A percentile compares a stretch with the other conserved stretches of the same genome.
Evolutionary conservation across 768 basidiomycete genomes (phyloP).

Genomic region (Albatrellus ellisii): DNA sequence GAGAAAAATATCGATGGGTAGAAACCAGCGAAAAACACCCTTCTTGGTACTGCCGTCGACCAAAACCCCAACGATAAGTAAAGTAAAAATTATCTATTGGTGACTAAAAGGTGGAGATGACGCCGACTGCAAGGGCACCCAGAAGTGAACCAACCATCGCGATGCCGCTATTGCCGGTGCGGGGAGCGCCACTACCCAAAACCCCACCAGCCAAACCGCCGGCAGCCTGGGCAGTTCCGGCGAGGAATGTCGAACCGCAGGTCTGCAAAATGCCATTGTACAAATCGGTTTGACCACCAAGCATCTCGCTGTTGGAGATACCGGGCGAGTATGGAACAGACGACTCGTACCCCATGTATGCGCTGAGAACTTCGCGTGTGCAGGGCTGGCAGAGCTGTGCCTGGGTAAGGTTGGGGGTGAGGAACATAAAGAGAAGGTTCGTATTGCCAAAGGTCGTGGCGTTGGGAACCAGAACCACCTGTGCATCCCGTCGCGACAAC

Average conservation of each 20-base stretch:
- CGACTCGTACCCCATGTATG: slow-evolving; percentile 71
- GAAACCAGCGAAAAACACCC: no score
- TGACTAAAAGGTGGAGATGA: no score
- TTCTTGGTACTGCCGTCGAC: no score
- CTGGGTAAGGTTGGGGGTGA: slow-evolving; percentile 35
- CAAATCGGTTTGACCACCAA: slow-evolving; percentile 50
- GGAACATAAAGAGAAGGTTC: slow-evolving; percentile 77
- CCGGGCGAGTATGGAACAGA: slow-evolving; percentile 66
- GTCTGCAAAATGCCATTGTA: slow-evolving; percentile 46
- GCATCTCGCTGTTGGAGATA: slow-evolving; percentile 44
- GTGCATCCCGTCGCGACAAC: slow-evolving; percentile 18
- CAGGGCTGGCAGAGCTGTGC: slow-evolving; percentile 66
- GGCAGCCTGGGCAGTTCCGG: slow-evolving; percentile 26
- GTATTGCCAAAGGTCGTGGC: slow-evolving; percentile 35
- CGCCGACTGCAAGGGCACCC: slow-evolving; percentile 22
- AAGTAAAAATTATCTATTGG: no score
- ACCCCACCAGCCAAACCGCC: slow-evolving; percentile 36
- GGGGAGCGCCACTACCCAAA: slow-evolving; percentile 19
- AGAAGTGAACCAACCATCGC: slow-evolving; percentile 20
- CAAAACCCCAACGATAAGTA: no score
- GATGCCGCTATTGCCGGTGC: slow-evolving; percentile 16
- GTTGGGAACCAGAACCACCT: slow-evolving; percentile 33
- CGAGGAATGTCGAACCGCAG: slow-evolving; percentile 67
- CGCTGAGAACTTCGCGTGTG: slow-evolving; percentile 59
- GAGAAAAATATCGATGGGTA: no score